Percentiles rank a stretch among this genome's conserved stretches.
These are phyloP conservation scores for Thalassiosira profunda DNA, from an alignment of 108 stramenopile genomes.

Conservation along the genomic window DNA sequence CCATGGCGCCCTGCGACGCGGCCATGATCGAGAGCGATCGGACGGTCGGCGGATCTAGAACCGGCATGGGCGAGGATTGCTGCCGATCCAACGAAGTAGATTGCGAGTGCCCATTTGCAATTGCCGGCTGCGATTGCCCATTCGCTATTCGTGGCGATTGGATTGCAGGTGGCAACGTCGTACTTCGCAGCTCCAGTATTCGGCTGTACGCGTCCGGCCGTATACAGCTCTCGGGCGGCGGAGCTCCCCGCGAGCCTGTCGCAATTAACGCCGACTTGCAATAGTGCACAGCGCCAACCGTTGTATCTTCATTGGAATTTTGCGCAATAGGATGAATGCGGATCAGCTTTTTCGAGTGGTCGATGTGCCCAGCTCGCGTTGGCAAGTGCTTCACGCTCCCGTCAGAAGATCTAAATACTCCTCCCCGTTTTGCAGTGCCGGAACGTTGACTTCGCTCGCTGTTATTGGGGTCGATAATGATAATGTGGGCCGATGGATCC, in stretches of 20 bases:
- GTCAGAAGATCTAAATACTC: too few relatives aligned
- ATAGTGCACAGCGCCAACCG: slow-evolving; percentile 47
- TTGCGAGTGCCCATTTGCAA: background rate
- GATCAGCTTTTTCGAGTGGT: slow-evolving; percentile 31
- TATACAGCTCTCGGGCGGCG: slow-evolving; percentile 73
- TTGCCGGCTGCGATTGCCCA: background rate
- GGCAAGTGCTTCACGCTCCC: slow-evolving; percentile 13
- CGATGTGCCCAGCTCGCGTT: slow-evolving; percentile 23
- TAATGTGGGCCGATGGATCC: slow-evolving; percentile 37
- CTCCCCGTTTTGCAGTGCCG: background rate
- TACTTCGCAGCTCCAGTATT: slow-evolving; percentile 72
- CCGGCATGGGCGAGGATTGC: slow-evolving; percentile 12
- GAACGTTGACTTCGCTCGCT: background rate
- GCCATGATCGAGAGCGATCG: slow-evolving; percentile 48
- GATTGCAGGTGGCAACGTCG: slow-evolving; percentile 1
- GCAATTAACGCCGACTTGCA: slow-evolving; percentile 79
- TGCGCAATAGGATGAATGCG: background rate
- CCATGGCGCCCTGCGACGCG: slow-evolving; percentile 56
- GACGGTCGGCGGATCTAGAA: slow-evolving; percentile 45
- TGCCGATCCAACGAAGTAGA: background rate
- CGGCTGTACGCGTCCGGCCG: slow-evolving; percentile 48
- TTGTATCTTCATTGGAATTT: background rate
- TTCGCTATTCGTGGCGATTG: background rate
- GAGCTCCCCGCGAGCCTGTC: slow-evolving; percentile 81
- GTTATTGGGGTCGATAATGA: slow-evolving; percentile 41